Base-by-base conservation (phyloP, 129 eudicot genomes). In the Arctium minus region DNA sequence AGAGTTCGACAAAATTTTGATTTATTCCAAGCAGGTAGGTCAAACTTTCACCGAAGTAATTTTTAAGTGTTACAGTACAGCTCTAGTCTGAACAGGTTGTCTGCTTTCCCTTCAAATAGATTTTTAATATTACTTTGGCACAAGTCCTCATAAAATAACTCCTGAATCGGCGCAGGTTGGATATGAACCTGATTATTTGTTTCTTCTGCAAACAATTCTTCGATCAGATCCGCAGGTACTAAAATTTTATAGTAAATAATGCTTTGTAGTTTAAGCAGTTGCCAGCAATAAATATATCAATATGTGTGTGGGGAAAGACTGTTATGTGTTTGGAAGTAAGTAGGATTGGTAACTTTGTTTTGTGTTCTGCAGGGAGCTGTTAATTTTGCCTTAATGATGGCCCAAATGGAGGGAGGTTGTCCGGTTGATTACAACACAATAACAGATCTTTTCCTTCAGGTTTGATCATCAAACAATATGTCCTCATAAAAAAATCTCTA, bases 341-440 rank as follows among this genome's bases (percentile, higher is more conserved):
- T 77, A 32, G 60, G 44, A 76, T 30, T 70, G 62, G 9, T 53
- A 30, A 35, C 11, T 39, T 10, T 73, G 48, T 33, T 80, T 70
- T 72, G 29, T 39, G 68, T 74, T 30, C 39, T 80, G 72, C 86
- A 94, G 97, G 98, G 98, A 67, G 97, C 98, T 88, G 97, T 94
- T 80, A 92, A 92, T 86, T 94, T 94, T 89, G 97, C 97, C 44
- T 88, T 94, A 33, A 94, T 94, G 98, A 94, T 94, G 97, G 86
- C 98, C 56, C 95, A 94, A 88, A 94, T 92, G 98, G 98, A 94
- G 87, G 98, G 98, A 80, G 98, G 98, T 35, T 94, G 95, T 82
- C 98, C 97, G 4, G 86, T 94, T 86, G 98, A 94, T 83, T 94
- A 92, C 88, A 94, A 94, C 78, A 94, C 98, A 40, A 90, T 94